Evolutionary conservation across 208 protist genomes (phyloP).

Genomic region (Lotmaria passim): DNA sequence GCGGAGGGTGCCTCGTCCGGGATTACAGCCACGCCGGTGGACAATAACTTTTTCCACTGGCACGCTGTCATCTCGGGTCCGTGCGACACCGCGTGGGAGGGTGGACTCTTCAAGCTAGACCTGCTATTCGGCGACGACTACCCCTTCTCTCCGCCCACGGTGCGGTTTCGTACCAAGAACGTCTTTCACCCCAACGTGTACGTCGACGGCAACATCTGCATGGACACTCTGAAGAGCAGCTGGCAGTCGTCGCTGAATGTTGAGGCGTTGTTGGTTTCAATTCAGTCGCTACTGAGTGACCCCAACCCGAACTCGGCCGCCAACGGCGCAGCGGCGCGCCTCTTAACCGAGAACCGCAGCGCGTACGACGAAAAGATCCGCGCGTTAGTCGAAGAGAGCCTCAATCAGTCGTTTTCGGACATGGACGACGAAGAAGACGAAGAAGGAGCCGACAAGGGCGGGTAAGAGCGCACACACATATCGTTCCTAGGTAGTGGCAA

Average conservation of each 20-base stretch:
- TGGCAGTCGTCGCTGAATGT: conserved; percentile 99
- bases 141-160: conserved; percentile 95
- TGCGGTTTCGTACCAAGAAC: conserved; percentile 97
- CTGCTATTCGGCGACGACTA: conserved; percentile 85
- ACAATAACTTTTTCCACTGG: conserved; percentile 88
- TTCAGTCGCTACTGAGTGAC: conserved; percentile 99
- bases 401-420: conserved; percentile 74
- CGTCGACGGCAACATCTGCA: conserved; percentile 97
- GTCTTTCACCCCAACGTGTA: conserved; percentile 99
- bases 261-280: conserved; percentile 98
- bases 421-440: conserved; percentile 59
- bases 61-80: conserved; percentile 85
- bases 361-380: conserved; percentile 93
- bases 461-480: too few species aligned
- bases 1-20: conserved; percentile 39
- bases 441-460: neutral
- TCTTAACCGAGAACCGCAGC: conserved; percentile 96
- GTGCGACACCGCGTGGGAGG: conserved; percentile 84
- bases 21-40: conserved; percentile 68
- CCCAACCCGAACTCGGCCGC: conserved; percentile 99
- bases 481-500: too few species aligned
- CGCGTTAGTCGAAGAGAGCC: conserved; percentile 67
- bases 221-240: conserved; percentile 99
- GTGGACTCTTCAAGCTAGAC: conserved; percentile 86
- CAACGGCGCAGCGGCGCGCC: conserved; percentile 97